A percentile compares a stretch with the other conserved stretches of the same genome.
Evolutionary conservation across 2,329 filamentous ascomycete species (phyloP).

Genomic region (Fusarium multiceps): DNA sequence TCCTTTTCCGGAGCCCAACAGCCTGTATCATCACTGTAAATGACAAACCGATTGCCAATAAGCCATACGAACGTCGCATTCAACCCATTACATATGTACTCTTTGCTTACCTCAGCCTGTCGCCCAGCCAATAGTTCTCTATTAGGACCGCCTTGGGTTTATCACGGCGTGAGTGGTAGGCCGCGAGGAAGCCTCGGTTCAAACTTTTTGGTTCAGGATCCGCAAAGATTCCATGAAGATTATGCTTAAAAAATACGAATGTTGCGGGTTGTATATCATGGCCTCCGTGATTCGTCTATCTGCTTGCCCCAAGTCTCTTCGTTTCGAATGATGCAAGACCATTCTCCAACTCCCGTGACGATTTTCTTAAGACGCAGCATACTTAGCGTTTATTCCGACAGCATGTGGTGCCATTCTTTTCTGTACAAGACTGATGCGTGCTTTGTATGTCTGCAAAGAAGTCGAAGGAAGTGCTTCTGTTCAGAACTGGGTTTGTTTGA

Average conservation of each 20-base stretch:
- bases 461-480: not conserved
- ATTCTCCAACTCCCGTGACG: not conserved
- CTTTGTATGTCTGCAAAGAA: not conserved
- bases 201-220: not conserved
- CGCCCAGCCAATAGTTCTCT: not conserved
- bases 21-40: too few relatives aligned
- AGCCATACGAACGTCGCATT: not conserved
- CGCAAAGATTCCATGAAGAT: not conserved
- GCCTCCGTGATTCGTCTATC: not conserved
- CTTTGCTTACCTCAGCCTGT: not conserved
- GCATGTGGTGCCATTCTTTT: not conserved
- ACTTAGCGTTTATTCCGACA: not conserved
- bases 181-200: not conserved
- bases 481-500: not conserved
- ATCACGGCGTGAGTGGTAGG: not conserved
- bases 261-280: not conserved
- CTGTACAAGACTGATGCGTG: not conserved
- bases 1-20: not conserved
- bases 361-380: not conserved
- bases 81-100: accelerated
- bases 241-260: not conserved
- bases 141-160: not conserved
- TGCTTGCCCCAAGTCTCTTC: not conserved
- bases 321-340: not conserved
- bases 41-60: not conserved